Evolutionary conservation across 345 rosid genomes (phyloP), one percentile per base, ranked within the genome.

Genomic region (Citrus maxima): DNA sequence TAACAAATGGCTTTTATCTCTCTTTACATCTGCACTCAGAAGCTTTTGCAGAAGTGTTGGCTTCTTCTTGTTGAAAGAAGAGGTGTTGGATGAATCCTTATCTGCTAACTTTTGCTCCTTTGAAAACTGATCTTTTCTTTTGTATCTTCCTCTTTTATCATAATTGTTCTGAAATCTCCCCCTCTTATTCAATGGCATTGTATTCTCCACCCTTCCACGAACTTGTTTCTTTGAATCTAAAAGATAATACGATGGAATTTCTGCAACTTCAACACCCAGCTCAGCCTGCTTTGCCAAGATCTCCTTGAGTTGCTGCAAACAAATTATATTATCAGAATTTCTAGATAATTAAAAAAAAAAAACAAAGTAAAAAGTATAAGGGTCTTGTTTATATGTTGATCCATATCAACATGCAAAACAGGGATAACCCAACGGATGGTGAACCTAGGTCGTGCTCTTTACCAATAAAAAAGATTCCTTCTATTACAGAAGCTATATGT

Each of bases 181-280:
- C 75, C 75, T 80, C 74, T 85, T 89, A 32, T 21, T 76, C 13
- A 56, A 64, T 21, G 79, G 79, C 74, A 82, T 78, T 67, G 70
- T 64, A 65, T 82, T 80, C 65, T 78, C 84, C 70, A 86, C 83
- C 61, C 75, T 72, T 37, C 40, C 82, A 73, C 27, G 67, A 72
- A 68, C 81, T 70, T 65, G 88, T 67, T 79, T 89, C 83, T 79
- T 84, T 56, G 83, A 83, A 70, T 87, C 92, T 21, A 80, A 80
- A 25, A 94, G 82, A 85, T 96, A 94, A 73, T 88, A 80, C 16
- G 92, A 83, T 13, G 97, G 97, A 80, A 96, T 81, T 86, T 96
- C 99, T 65, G 98, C 98, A 77, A 94, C 95, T 86, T 93, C 97
- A 80, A 90, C 87, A 67, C 97, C 98, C 79, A 96, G 82, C 84